Evolutionary conservation across 352 stramenopile genomes (phyloP), one percentile per base, ranked within the genome.

Genomic region (Peronospora farinosa): DNA sequence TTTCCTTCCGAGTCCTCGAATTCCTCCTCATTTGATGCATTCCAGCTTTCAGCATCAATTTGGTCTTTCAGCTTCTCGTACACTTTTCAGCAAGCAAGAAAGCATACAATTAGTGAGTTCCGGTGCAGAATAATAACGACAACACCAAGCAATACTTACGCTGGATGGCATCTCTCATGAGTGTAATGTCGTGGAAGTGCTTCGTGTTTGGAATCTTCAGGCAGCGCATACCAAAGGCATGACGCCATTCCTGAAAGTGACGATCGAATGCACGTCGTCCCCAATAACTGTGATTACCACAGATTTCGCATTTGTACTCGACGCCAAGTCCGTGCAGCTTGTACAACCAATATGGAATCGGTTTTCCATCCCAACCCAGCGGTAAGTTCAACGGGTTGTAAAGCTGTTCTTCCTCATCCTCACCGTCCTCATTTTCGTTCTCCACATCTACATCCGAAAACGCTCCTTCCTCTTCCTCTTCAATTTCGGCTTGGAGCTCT

Each of bases 261-360:
- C 89, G 86, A 55, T 98, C 95, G 67, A 98, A 99, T 41, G 92
- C 95, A 49, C 91, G 83, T 32, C 94, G 75, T 15, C 97, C 97
- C 68, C 95, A 97, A 75, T 99, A 99, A 38, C 84, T 97, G 72
- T 98, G 90, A 62, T 98, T 98, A 7, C 97, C 97, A 71, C 97
- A 99, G 41, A 99, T 99, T 68, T 99, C 97, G 65, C 97, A 99
- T 52, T 96, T 96, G 78, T 92, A 99, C 76, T 98, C 96, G 40
- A 98, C 87, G 55, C 97, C 96, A 19, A 99, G 87, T 2, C 96
- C 96, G 62, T 99, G 96, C 25, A 99, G 75, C 76, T 99, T 99
- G 84, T 98, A 99, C 46, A 99, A 75, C 97, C 97, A 99, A 61
- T 98, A 98, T 5, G 97, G 96, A 60, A 99, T 99, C 12, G 97